Conservation (phyloP, 805 yeast species). For the Cyberlindnera japonica region DNA sequence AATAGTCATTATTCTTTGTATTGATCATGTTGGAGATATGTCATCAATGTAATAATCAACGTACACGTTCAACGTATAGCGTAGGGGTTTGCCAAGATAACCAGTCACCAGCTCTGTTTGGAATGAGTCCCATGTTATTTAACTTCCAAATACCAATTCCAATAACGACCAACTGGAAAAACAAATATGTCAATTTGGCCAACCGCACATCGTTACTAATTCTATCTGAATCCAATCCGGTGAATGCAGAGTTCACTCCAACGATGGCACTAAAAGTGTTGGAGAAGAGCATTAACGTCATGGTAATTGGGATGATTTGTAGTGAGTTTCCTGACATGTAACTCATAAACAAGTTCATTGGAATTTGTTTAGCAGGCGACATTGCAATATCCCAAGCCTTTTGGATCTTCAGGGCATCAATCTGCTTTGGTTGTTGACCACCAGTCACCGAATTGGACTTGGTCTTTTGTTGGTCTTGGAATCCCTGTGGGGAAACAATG, state of each 20-base stretch:
- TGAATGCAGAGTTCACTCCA: constrained; percentile 53
- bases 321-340: constrained; percentile 90
- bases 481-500: constrained; percentile 15
- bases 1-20: neutral
- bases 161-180: constrained; percentile 51
- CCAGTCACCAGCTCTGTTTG: constrained; percentile 89
- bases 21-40: too few relatives aligned
- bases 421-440: constrained; percentile 9
- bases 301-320: constrained; percentile 87
- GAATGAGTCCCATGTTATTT: constrained; percentile 84
- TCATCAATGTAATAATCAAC: neutral
- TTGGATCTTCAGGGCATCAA: constrained; percentile 15
- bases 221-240: constrained; percentile 38
- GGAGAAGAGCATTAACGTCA: constrained; percentile 79
- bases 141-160: constrained; percentile 82
- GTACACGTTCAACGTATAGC: constrained; percentile 14
- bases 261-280: constrained; percentile 74
- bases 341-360: constrained; percentile 86
- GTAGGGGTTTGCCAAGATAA: constrained; percentile 68
- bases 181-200: constrained; percentile 34
- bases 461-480: constrained; percentile 6
- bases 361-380: constrained; percentile 80
- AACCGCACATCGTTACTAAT: constrained; percentile 31
- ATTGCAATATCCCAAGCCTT: constrained; percentile 87
- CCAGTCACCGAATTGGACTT: constrained; percentile 1